Evolutionary conservation across 306 rosid species (phyloP).

Genomic region (Castanea crenata): DNA sequence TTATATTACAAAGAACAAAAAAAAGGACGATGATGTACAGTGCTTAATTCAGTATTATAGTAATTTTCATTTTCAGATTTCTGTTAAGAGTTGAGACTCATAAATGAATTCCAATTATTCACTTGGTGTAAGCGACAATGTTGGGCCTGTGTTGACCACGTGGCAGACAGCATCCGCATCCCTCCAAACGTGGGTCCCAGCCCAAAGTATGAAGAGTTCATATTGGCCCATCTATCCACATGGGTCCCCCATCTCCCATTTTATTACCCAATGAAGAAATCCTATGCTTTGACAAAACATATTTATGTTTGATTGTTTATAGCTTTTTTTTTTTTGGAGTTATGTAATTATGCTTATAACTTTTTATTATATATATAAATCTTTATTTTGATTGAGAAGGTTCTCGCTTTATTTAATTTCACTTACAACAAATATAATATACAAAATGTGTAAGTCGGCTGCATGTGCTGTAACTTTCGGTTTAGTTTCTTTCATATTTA

Average conservation of each 20-base stretch:
- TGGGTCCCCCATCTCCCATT: conserved; percentile 36
- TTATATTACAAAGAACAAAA: background rate
- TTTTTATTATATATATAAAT: background rate
- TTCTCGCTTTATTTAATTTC: no score
- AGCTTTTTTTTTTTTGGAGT: no score
- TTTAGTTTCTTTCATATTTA: no score
- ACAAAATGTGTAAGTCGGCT: no score
- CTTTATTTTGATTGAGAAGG: background rate
- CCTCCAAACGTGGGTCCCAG: conserved; percentile 56
- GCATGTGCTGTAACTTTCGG: no score
- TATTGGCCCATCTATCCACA: conserved; percentile 57
- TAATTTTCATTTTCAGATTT: background rate
- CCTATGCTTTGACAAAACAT: conserved; percentile 1
- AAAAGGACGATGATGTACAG: background rate
- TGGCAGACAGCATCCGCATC: conserved; percentile 74
- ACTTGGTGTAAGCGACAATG: conserved; percentile 55
- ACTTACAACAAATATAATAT: no score
- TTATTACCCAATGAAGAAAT: conserved; percentile 22
- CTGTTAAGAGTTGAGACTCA: conserved; percentile 3
- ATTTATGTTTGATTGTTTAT: no score
- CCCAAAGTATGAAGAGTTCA: conserved; percentile 3
- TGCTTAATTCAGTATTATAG: background rate
- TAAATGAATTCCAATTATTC: conserved; percentile 13
- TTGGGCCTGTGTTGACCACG: conserved; percentile 86
- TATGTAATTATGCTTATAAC: background rate